Evolutionary conservation across 345 rosid species (phyloP).

Genomic region (Pseudoturritis turrita): DNA sequence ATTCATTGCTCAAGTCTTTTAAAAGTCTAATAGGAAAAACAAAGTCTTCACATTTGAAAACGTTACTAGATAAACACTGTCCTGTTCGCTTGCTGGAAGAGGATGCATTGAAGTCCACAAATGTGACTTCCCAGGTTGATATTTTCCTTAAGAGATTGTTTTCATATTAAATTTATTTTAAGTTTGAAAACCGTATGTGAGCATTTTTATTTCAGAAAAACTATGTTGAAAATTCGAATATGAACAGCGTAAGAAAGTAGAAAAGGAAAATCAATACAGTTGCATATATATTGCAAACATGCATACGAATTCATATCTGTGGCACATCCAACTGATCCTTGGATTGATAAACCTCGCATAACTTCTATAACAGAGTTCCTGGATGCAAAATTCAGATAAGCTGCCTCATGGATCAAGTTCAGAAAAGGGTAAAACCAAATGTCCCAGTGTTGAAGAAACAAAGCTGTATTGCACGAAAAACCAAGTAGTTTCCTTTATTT

Average conservation of each 20-base stretch:
- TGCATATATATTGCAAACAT: not conserved
- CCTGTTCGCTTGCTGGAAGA: constrained; percentile 39
- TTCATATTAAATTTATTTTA: not conserved
- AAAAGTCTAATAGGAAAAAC: constrained; percentile 53
- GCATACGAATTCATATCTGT: not conserved
- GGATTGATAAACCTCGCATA: not conserved
- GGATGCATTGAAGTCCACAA: constrained; percentile 8
- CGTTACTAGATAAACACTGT: constrained; percentile 68
- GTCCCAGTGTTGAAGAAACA: constrained; percentile 25
- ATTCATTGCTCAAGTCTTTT: constrained; percentile 46
- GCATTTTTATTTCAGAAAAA: not conserved
- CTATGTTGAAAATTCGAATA: not conserved
- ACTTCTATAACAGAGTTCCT: constrained; percentile 35
- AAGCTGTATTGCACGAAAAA: constrained; percentile 51
- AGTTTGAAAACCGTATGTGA: not conserved
- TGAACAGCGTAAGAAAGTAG: not conserved
- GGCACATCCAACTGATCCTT: not conserved
- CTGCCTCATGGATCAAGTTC: constrained; percentile 15
- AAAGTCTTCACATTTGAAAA: constrained; percentile 43
- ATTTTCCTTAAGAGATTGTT: not conserved
- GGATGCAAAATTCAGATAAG: constrained; percentile 1
- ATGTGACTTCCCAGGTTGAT: constrained; percentile 16
- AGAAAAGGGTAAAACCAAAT: constrained; percentile 7
- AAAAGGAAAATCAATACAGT: not conserved
- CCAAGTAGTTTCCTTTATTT: constrained; percentile 73